Conservation (phyloP, 2,329 filamentous ascomycete genomes). For the Verticillium isaacii region DNA sequence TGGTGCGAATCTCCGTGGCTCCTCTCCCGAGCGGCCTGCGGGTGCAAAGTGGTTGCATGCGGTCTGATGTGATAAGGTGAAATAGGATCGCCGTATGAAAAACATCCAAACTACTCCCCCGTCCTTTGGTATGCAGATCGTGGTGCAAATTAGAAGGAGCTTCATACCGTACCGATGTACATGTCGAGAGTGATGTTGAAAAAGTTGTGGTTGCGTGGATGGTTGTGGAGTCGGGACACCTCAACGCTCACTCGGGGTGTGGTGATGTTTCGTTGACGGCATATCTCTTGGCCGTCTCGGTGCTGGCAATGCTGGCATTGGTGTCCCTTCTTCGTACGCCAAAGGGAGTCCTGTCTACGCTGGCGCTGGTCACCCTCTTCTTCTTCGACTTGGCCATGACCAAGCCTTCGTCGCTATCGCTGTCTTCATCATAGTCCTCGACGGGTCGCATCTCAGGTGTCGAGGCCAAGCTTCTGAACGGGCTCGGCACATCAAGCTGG, state of each 20-base stretch:
- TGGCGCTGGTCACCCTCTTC: not conserved
- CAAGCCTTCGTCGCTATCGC: slow-evolving; percentile 50
- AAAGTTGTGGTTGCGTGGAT: not conserved
- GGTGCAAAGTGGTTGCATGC: not conserved
- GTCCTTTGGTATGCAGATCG: not conserved
- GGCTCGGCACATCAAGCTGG: slow-evolving; percentile 15
- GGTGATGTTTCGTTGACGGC: not conserved
- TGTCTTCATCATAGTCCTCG: slow-evolving; percentile 39
- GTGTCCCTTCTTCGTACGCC: slow-evolving; percentile 50
- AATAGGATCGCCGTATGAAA: not conserved
- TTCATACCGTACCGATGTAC: not conserved
- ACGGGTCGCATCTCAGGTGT: slow-evolving; percentile 9
- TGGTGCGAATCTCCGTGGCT: not conserved
- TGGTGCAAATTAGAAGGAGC: not conserved
- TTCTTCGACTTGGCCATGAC: slow-evolving; percentile 44
- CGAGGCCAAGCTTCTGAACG: slow-evolving; percentile 14
- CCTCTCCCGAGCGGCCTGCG: not conserved
- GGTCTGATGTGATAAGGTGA: not conserved
- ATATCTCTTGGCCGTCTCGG: slow-evolving; percentile 57
- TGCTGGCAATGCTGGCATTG: slow-evolving; percentile 56
- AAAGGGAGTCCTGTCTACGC: slow-evolving; percentile 24
- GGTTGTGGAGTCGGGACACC: too few species aligned
- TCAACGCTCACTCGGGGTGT: not conserved
- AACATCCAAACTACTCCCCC: not conserved
- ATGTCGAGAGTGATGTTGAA: not conserved